Evolutionary conservation across 2,329 filamentous ascomycete genomes (phyloP).

Genomic region (Pseudogymnoascus destructans): DNA sequence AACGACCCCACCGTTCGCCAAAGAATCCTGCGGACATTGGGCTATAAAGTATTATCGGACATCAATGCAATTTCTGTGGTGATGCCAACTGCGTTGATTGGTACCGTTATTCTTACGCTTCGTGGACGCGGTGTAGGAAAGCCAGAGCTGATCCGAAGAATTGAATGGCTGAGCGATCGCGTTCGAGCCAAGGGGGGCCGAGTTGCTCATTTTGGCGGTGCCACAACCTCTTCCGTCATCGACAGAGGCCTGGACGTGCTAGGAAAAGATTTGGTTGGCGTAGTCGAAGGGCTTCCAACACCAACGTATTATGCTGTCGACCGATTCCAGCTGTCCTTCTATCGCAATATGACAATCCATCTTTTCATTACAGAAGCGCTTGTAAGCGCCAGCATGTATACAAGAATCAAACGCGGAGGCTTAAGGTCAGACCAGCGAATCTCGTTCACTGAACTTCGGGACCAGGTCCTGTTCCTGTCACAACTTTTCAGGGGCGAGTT

Average conservation of each 20-base stretch:
- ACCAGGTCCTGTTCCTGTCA: constrained; percentile 80
- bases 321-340: constrained; percentile 93
- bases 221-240: constrained; percentile 68
- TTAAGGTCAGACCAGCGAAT: constrained; percentile 71
- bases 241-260: constrained; percentile 84
- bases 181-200: constrained; percentile 78
- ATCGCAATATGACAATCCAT: constrained; percentile 98
- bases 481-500: constrained; percentile 93
- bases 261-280: constrained; percentile 75
- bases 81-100: constrained; percentile 94
- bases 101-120: constrained; percentile 82
- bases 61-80: constrained; percentile 95
- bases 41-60: constrained; percentile 83
- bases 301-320: constrained; percentile 92
- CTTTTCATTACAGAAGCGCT: constrained; percentile 90
- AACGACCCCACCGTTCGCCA: constrained; percentile 31
- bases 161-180: constrained; percentile 78
- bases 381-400: constrained; percentile 84
- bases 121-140: constrained; percentile 86
- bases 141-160: constrained; percentile 67
- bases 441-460: constrained; percentile 55
- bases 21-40: constrained; percentile 69
- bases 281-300: constrained; percentile 67
- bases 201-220: constrained; percentile 82
- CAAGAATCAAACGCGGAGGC: constrained; percentile 79